These are phyloP conservation scores for Cicer chorassanicum DNA, from an alignment of 306 rosid species.

Conservation along the genomic window DNA sequence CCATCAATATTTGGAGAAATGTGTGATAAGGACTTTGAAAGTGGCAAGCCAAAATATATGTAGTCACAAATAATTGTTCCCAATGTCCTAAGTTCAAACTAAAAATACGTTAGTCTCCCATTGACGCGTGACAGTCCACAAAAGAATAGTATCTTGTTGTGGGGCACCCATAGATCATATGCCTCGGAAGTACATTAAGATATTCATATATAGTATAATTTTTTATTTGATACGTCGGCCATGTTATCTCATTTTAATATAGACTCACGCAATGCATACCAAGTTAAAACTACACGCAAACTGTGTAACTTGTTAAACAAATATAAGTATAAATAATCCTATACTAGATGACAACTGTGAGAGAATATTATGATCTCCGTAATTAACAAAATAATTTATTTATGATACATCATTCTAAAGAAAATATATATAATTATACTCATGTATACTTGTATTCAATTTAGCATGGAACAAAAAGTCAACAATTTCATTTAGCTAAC, in stretches of 20 bases:
- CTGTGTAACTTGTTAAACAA: neutral
- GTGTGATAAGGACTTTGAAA: conserved; percentile 26
- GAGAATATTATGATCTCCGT: too few species aligned
- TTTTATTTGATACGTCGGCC: conserved; percentile 32
- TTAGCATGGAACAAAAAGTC: neutral
- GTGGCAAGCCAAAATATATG: neutral
- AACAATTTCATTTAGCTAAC: neutral
- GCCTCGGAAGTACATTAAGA: too few species aligned
- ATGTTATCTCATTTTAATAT: conserved; percentile 27
- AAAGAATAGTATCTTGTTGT: too few species aligned
- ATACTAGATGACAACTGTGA: neutral
- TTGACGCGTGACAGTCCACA: neutral
- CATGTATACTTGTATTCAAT: neutral
- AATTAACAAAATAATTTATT: too few species aligned
- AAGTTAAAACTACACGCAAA: neutral
- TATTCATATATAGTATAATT: too few species aligned
- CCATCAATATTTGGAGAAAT: conserved; percentile 22
- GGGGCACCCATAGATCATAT: too few species aligned
- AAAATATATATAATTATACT: neutral
- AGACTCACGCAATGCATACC: conserved; percentile 13
- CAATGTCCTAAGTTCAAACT: conserved; percentile 33
- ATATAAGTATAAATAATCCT: neutral
- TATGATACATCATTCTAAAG: neutral
- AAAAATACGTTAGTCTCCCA: neutral
- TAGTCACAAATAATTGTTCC: neutral